Conservation (phyloP, 108 stramenopile genomes). For the Skeletonema menzelii region DNA sequence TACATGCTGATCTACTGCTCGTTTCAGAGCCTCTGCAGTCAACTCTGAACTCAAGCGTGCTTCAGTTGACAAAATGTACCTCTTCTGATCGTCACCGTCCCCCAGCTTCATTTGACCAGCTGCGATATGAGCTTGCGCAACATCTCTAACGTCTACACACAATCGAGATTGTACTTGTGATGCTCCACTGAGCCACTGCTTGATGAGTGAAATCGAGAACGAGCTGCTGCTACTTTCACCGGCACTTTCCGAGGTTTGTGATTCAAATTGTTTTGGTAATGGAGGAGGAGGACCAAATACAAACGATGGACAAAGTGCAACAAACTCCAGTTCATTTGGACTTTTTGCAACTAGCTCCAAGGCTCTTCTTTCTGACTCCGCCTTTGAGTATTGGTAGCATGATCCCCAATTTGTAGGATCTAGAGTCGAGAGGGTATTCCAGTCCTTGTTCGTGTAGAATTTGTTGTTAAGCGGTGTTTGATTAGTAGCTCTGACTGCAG, state of each 20-base stretch:
- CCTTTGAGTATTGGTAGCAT: constrained; percentile 86
- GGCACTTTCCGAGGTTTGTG: constrained; percentile 4
- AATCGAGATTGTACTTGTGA: constrained; percentile 78
- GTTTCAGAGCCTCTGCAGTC: constrained; percentile 57
- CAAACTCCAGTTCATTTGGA: constrained; percentile 56
- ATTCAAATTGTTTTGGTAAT: constrained; percentile 4
- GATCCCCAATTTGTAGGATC: constrained; percentile 72
- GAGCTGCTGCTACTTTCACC: constrained; percentile 24
- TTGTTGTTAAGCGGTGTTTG: constrained; percentile 69
- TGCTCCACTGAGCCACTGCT: constrained; percentile 73
- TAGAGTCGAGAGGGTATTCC: constrained; percentile 76
- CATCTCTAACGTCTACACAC: constrained; percentile 83
- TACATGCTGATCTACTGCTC: constrained; percentile 9
- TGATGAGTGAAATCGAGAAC: constrained; percentile 66
- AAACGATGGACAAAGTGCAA: constrained; percentile 76
- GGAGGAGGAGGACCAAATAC: constrained; percentile 76
- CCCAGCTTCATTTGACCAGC: constrained; percentile 51
- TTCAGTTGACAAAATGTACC: constrained; percentile 80
- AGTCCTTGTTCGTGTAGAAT: constrained; percentile 77
- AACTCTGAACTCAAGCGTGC: constrained; percentile 58
- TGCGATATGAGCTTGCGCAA: constrained; percentile 71
- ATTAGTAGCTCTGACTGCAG: constrained; percentile 78
- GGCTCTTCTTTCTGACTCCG: constrained; percentile 72
- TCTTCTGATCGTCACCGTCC: neutral
- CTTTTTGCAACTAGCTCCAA: constrained; percentile 51